A percentile compares a stretch with the other conserved stretches of the same genome.
Conservation (phyloP, 306 rosid species). For the Hylodesmum podocarpum region DNA sequence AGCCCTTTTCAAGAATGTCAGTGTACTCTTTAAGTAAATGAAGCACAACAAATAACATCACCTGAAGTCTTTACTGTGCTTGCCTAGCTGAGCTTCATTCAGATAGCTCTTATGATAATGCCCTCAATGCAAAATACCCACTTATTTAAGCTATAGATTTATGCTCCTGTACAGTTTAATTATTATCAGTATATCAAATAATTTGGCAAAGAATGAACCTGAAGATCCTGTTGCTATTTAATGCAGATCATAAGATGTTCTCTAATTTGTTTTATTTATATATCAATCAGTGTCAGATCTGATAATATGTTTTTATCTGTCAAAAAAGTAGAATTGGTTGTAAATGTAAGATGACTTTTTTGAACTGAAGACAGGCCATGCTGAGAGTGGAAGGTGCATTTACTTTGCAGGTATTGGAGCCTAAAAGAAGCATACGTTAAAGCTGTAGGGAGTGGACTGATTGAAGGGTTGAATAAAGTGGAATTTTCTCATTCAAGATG, state of each 20-base stretch:
- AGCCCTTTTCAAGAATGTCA: not conserved
- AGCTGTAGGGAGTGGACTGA: constrained; percentile 81
- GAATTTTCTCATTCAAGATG: constrained; percentile 72
- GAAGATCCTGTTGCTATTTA: not conserved
- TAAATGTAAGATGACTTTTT: not conserved
- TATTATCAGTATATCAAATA: not conserved
- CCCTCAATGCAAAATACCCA: not conserved
- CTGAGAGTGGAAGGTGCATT: not conserved
- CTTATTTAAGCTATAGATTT: not conserved
- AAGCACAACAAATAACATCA: not conserved
- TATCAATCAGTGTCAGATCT: not conserved
- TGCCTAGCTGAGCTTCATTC: not conserved
- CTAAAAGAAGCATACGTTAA: constrained; percentile 89
- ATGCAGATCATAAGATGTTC: not conserved
- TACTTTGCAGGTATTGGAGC: constrained; percentile 78
- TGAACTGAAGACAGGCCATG: not conserved
- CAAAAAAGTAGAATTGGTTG: not conserved
- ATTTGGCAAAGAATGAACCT: not conserved
- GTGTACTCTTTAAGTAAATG: not conserved
- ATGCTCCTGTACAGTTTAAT: not conserved
- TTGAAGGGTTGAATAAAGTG: constrained; percentile 55
- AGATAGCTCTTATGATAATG: not conserved
- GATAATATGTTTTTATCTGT: not conserved
- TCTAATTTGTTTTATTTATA: not conserved
- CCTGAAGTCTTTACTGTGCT: not conserved